phyloP scores from a whole-genome alignment of 306 rosid species.

The Lithocarpus polystachyus region DNA sequence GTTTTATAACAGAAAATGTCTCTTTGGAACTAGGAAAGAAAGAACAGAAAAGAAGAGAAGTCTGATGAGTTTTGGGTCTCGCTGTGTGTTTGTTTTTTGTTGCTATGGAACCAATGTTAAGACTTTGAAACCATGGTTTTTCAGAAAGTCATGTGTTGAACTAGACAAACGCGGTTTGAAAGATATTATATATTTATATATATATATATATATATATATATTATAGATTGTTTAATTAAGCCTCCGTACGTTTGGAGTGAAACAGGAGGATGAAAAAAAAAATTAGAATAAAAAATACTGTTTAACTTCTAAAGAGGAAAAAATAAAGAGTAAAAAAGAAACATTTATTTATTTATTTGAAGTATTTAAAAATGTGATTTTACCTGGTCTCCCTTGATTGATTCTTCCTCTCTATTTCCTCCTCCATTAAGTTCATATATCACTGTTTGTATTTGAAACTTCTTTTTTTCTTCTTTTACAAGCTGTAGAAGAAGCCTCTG shows the following conservation, averaged over 20 bases:
- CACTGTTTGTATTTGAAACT: background rate
- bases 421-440: background rate
- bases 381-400: slow-evolving; percentile 31
- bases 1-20: background rate
- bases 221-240: background rate
- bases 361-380: background rate
- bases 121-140: slow-evolving; percentile 32
- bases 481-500: background rate
- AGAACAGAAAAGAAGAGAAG: background rate
- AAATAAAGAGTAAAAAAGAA: background rate
- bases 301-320: background rate
- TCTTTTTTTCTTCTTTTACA: background rate
- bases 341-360: background rate
- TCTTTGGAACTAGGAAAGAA: background rate
- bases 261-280: too few relatives aligned
- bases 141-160: slow-evolving; percentile 10
- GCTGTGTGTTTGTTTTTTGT: slow-evolving; percentile 6
- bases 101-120: slow-evolving; percentile 22
- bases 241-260: too few relatives aligned
- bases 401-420: slow-evolving; percentile 31
- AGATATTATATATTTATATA: background rate
- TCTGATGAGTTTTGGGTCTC: background rate
- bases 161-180: slow-evolving; percentile 71
- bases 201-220: too few relatives aligned
- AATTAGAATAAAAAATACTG: too few relatives aligned